Base-by-base conservation (phyloP, 2,329 filamentous ascomycete species). In the Claviceps purpurea region DNA sequence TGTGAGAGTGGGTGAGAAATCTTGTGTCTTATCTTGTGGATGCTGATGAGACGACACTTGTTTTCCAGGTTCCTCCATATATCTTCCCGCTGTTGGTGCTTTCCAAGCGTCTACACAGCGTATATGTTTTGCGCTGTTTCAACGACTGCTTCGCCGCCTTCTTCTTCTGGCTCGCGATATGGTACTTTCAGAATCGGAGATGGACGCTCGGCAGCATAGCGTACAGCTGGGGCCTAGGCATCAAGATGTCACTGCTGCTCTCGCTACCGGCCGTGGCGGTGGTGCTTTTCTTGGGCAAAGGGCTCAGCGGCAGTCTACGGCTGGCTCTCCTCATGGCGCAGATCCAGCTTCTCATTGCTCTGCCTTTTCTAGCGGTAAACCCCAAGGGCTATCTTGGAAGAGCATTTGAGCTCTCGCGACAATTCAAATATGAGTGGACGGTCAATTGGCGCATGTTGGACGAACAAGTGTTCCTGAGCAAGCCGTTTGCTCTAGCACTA, bases 391-490 rank as follows among this genome's bases (percentile, higher is more conserved):
- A 98, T 65, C 64, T 94, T 18, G 78, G 79, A 47, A 77, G 86
- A 56, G 89, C 93, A 0, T 98, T 98, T 64, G 89, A 98, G 70
- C 77, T 98, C 54, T 89, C 87, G 47, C 78, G 93, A 51, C 82
- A 88, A 60, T 98, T 98, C 70, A 76, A 95, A 61, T 97, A 91
- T 74, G 89, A 91, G 69, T 98, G 93, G 93, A 98, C 93, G 0
- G 93, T 98, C 59, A 98, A 98, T 68, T 98, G 93, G 93, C 82
- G 90, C 51, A 97, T 97, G 65, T 70, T 96, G n/a, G 84, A 86
- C 16, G 89, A 96, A 68, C 79, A 86, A 6, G 68, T 72, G 0
- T 98, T 98, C 61, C 76, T 94, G 47, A 77, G 75, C 58, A 78
- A 72, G 54, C 65, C 70, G 2, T 94, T 95, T 64, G 80, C 89